Conservation (phyloP, 2,329 filamentous ascomycete species). For the Pseudogymnoascus sp. region DNA sequence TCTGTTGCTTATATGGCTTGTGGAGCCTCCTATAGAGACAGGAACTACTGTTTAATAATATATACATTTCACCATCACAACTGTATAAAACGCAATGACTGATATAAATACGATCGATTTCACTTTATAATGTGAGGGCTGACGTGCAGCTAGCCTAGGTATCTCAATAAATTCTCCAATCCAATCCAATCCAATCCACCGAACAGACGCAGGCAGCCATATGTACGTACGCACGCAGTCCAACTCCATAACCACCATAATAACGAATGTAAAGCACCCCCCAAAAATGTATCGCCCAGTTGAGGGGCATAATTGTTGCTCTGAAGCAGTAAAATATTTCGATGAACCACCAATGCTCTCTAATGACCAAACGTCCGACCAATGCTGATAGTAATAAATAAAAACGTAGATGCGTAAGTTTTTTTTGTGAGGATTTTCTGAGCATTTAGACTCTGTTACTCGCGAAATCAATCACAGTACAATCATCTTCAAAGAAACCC, state of each 20-base stretch:
- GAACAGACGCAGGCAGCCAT: conserved; percentile 4
- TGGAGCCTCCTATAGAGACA: background rate
- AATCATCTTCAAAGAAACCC: conserved; percentile 88
- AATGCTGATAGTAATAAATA: background rate
- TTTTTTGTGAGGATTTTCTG: conserved; percentile 3
- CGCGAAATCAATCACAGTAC: conserved; percentile 84
- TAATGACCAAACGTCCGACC: conserved; percentile 7
- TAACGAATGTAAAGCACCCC: background rate
- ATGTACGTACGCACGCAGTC: conserved; percentile 7
- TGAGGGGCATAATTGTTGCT: conserved; percentile 2
- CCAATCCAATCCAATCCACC: background rate
- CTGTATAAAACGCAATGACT: background rate
- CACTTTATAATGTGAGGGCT: background rate
- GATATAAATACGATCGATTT: background rate
- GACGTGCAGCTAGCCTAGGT: conserved; percentile 3
- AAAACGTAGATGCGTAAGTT: conserved; percentile 2
- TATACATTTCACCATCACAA: background rate
- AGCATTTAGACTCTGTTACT: conserved; percentile 50
- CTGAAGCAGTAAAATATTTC: conserved; percentile 2
- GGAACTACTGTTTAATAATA: background rate
- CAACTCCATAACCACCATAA: background rate
- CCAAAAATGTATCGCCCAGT: conserved; percentile 6
- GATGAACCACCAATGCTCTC: background rate
- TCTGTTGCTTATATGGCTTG: background rate
- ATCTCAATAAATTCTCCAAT: conserved; percentile 5